Percentiles rank a stretch among this genome's conserved stretches.
Conservation (phyloP, 2,329 filamentous ascomycete species). For the Colletotrichum euphorbiae region DNA sequence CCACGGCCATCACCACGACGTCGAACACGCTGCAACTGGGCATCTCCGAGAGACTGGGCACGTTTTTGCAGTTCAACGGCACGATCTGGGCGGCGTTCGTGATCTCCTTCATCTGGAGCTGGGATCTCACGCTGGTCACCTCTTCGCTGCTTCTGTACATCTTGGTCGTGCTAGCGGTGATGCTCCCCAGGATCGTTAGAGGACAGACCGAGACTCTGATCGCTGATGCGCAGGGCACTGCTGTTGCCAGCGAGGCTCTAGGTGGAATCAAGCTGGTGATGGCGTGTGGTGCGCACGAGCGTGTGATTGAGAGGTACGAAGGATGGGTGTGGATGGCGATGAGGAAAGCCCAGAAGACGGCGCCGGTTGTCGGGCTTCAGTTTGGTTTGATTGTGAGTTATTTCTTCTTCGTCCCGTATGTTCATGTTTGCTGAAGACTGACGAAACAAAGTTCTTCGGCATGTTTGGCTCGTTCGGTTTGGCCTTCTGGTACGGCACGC, state of each 20-base stretch:
- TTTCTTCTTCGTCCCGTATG: not conserved
- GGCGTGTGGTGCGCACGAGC: slow-evolving; percentile 56
- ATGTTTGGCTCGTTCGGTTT: slow-evolving; percentile 53
- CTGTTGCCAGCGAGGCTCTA: slow-evolving; percentile 57
- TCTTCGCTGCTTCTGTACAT: slow-evolving; percentile 60
- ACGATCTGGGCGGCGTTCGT: slow-evolving; percentile 58
- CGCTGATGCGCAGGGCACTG: slow-evolving; percentile 51
- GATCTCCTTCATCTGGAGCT: slow-evolving; percentile 64
- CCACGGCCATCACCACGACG: slow-evolving; percentile 64
- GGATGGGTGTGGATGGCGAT: slow-evolving; percentile 53
- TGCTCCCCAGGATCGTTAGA: slow-evolving; percentile 47
- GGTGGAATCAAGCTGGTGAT: slow-evolving; percentile 56
- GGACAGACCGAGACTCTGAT: slow-evolving; percentile 39
- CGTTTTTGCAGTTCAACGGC: slow-evolving; percentile 56
- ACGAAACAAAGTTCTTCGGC: slow-evolving; percentile 45
- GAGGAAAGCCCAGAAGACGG: slow-evolving; percentile 49
- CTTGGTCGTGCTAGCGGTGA: slow-evolving; percentile 45
- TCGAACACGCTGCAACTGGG: slow-evolving; percentile 66
- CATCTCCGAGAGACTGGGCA: slow-evolving; percentile 63
- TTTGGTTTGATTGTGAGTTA: slow-evolving; percentile 44
- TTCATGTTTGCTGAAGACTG: not conserved
- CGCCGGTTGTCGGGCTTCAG: slow-evolving; percentile 48
- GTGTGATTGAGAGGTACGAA: slow-evolving; percentile 51
- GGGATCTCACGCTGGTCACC: slow-evolving; percentile 63
- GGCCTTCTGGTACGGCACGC: slow-evolving; percentile 58